phyloP scores from a whole-genome alignment of 169 alveolate species.

The Plasmodium gonderi region DNA sequence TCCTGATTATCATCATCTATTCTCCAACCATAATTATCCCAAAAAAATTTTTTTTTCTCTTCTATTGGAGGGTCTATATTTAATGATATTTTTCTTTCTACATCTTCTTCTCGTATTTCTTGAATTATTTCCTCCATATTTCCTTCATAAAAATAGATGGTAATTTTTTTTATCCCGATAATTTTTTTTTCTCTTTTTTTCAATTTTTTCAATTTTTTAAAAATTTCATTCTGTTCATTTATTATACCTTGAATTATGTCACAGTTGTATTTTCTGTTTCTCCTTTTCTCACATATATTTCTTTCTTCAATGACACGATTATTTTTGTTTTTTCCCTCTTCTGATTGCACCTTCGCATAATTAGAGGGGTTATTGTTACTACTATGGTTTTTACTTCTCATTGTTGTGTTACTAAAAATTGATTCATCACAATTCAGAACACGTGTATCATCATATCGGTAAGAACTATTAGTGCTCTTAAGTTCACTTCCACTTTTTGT shows the following conservation, averaged over 20 bases:
- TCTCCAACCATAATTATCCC: not conserved
- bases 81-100: not conserved
- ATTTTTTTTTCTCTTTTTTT: not conserved
- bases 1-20: not conserved
- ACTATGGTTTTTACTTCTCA: not conserved
- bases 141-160: conserved; percentile 17
- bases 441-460: not conserved
- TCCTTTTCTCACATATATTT: not conserved
- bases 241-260: not conserved
- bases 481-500: not conserved
- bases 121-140: not conserved
- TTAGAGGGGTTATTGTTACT: not conserved
- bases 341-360: not conserved
- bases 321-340: not conserved
- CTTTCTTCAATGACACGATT: not conserved
- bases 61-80: not conserved
- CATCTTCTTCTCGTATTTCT: conserved; percentile 29
- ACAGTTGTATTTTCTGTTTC: not conserved
- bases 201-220: not conserved
- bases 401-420: not conserved
- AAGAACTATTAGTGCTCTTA: not conserved
- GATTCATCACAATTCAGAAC: not conserved
- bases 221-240: not conserved
- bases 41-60: not conserved
- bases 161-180: not conserved